Evolutionary conservation across 352 stramenopile genomes (phyloP), one percentile per base, ranked within the genome.

Genomic region (Blastocystis sp.): DNA sequence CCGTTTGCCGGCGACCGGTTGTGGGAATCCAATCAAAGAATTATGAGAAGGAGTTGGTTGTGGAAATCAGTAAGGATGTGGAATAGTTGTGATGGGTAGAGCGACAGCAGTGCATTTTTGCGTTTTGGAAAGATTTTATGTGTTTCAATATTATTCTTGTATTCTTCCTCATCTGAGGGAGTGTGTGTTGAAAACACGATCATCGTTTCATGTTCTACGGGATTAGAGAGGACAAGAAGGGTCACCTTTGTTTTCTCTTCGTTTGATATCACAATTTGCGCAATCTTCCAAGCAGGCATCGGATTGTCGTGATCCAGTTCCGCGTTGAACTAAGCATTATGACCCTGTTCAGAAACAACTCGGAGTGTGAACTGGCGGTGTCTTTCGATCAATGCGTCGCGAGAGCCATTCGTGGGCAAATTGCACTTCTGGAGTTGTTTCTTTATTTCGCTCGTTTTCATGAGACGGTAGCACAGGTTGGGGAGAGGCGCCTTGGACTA

Each of bases 391-490:
- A 84, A 41, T 2, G 65, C 52, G 43, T 84, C 74, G 0, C 74
- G 74, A 5, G 23, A 59, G n/a, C 74, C 74, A 67, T 38, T 70
- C 40, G 74, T 84, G 38, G 74, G 74, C 14, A 84, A 43, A 67
- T 28, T 43, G 40, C 45, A 67, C 38, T 69, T 66, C 48, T 84
- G 74, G 10, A 84, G 48, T 28, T 69, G 53, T 34, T 69, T 84
- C 60, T 84, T 84, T 1, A 84, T 84, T 10, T 84, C 74, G 17
- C 52, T 28, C 0, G 74, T 84, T 64, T 84, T 84, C 74, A 84
- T 84, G 11, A 84, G 17, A 21, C 60, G 56, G 48, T 84, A 84
- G 34, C 74, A 84, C 74, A 84, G 7, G 52, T 67, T 84, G 2
- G 74, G 74, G 10, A 84, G 61, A 10, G 74, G 61, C 5, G 59